These are phyloP conservation scores for Kodamaea arcana DNA, from an alignment of 1,139 yeast genomes.

Conservation along the genomic window DNA sequence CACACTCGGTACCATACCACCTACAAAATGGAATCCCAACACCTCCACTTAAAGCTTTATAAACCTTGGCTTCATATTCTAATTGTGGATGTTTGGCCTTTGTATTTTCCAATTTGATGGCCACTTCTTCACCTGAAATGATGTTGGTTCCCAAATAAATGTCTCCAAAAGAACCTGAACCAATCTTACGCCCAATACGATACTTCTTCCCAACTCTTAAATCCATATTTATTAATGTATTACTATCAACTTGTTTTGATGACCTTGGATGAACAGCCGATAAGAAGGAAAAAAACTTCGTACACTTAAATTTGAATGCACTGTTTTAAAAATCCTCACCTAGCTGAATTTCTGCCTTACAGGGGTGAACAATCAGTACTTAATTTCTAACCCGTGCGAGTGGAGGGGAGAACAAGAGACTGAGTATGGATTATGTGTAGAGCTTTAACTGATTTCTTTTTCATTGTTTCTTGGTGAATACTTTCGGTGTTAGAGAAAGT, in stretches of 20 bases:
- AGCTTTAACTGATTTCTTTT: too few species aligned
- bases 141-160: conserved; percentile 90
- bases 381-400: too few species aligned
- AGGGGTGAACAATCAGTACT: too few species aligned
- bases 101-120: conserved; percentile 87
- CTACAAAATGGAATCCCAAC: conserved; percentile 96
- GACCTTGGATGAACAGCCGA: conserved; percentile 1
- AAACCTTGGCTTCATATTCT: conserved; percentile 94
- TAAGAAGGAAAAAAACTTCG: conserved; percentile 1
- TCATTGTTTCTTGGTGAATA: too few species aligned
- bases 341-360: too few species aligned
- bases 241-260: background rate
- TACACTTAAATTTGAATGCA: background rate
- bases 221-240: conserved; percentile 39
- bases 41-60: conserved; percentile 92
- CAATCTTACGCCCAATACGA: conserved; percentile 93
- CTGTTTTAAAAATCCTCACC: too few species aligned
- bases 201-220: conserved; percentile 93
- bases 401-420: too few species aligned
- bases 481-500: too few species aligned
- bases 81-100: conserved; percentile 95
- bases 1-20: conserved; percentile 97
- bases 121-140: conserved; percentile 95
- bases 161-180: conserved; percentile 97
- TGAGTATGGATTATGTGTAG: too few species aligned